phyloP scores from a whole-genome alignment of 2,329 filamentous ascomycete genomes.

The Mycocentrospora acerina region DNA sequence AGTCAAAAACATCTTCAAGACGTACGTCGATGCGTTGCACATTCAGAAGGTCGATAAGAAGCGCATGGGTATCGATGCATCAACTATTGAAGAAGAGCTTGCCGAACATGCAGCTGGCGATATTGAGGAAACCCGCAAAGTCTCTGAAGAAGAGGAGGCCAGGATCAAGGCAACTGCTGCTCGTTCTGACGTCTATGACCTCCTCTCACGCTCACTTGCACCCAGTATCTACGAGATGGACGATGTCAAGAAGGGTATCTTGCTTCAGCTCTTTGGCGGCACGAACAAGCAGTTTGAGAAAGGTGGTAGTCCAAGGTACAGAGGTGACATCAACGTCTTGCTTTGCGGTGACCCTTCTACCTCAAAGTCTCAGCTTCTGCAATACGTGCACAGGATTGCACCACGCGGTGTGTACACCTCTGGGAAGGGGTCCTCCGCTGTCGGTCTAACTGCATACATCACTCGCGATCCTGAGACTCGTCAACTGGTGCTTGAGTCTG shows the following conservation, averaged over 20 bases:
- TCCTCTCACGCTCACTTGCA: constrained; percentile 85
- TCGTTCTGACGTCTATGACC: constrained; percentile 86
- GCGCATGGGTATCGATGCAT: constrained; percentile 85
- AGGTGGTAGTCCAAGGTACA: constrained; percentile 90
- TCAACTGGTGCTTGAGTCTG: constrained; percentile 73
- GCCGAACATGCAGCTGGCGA: constrained; percentile 70
- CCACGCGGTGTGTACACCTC: constrained; percentile 81
- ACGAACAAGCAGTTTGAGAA: constrained; percentile 98
- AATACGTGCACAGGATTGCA: constrained; percentile 97
- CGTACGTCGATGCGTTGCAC: constrained; percentile 92
- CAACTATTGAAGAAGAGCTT: constrained; percentile 82
- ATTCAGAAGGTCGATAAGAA: constrained; percentile 97
- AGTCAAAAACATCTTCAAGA: constrained; percentile 96
- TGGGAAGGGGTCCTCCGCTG: constrained; percentile 73
- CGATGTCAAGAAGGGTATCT: constrained; percentile 97
- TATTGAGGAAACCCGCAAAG: constrained; percentile 79
- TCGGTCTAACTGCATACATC: constrained; percentile 76
- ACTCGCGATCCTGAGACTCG: constrained; percentile 73
- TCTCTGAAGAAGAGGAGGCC: constrained; percentile 82
- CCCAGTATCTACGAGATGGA: constrained; percentile 98
- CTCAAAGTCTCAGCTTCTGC: constrained; percentile 88
- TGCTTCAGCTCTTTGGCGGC: constrained; percentile 93
- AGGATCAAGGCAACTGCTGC: constrained; percentile 81
- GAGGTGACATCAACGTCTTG: constrained; percentile 95
- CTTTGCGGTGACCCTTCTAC: constrained; percentile 97